Conservation (phyloP, 2,329 filamentous ascomycete genomes). For the Colletotrichum tofieldiae region DNA sequence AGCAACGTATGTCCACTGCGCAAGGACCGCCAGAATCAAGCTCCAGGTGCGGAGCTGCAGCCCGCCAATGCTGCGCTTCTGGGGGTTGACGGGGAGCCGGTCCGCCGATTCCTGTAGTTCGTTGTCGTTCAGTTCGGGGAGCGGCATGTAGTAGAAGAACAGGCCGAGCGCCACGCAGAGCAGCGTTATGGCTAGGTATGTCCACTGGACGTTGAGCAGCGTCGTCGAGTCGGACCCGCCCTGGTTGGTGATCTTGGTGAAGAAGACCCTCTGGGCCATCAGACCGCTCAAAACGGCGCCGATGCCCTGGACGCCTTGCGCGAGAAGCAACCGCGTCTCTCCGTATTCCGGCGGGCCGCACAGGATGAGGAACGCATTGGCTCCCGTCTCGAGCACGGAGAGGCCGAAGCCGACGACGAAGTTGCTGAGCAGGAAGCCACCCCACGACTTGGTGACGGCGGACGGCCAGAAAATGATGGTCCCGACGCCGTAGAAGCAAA, state of each 20-base stretch:
- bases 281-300: slow-evolving; percentile 81
- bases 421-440: slow-evolving; percentile 82
- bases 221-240: slow-evolving; percentile 56
- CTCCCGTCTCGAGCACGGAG: slow-evolving; percentile 83
- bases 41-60: slow-evolving; percentile 69
- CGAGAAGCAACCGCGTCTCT: slow-evolving; percentile 82
- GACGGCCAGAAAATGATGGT: slow-evolving; percentile 92
- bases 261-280: slow-evolving; percentile 82
- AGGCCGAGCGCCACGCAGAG: slow-evolving; percentile 80
- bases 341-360: slow-evolving; percentile 82
- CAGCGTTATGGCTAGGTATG: slow-evolving; percentile 84
- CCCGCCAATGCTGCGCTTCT: slow-evolving; percentile 63
- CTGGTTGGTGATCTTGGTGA: slow-evolving; percentile 68
- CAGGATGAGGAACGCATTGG: slow-evolving; percentile 81
- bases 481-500: slow-evolving; percentile 81
- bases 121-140: slow-evolving; percentile 72
- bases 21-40: slow-evolving; percentile 79
- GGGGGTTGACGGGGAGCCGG: slow-evolving; percentile 65
- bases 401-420: slow-evolving; percentile 85
- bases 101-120: slow-evolving; percentile 67
- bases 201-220: slow-evolving; percentile 85
- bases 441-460: slow-evolving; percentile 80
- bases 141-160: slow-evolving; percentile 78
- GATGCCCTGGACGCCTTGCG: slow-evolving; percentile 83
- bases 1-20: slow-evolving; percentile 86